phyloP scores from a whole-genome alignment of 805 yeast genomes.

The Ogataea allantospora region DNA sequence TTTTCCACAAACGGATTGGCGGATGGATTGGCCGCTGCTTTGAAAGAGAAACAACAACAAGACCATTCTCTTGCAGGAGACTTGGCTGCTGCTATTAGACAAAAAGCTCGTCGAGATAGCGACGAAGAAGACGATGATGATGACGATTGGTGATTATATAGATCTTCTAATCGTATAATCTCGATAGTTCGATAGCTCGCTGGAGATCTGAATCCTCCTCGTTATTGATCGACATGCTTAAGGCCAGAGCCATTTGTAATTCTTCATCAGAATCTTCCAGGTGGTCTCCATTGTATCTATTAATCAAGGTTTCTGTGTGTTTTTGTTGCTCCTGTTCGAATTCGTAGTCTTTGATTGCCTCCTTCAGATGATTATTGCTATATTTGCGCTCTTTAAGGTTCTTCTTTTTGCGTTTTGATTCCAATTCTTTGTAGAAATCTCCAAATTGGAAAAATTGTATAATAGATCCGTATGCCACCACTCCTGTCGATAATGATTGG shows the following conservation, averaged over 20 bases:
- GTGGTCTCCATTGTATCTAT: conserved; percentile 47
- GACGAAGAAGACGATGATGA: conserved; percentile 70
- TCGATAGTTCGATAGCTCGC: conserved; percentile 24
- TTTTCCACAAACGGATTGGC: conserved; percentile 19
- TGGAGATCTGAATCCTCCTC: conserved; percentile 35
- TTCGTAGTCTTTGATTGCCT: conserved; percentile 33
- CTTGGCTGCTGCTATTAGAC: conserved; percentile 82
- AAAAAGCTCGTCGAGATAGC: conserved; percentile 67
- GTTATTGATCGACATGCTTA: conserved; percentile 33
- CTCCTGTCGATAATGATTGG: conserved; percentile 33
- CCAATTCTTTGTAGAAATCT: conserved; percentile 26
- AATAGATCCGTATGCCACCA: conserved; percentile 40
- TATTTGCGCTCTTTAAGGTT: conserved; percentile 29
- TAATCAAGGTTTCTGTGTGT: conserved; percentile 28
- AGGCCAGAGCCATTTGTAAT: conserved; percentile 41
- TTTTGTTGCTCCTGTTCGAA: conserved; percentile 27
- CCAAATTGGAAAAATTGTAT: conserved; percentile 51
- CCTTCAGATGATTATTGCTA: conserved; percentile 32
- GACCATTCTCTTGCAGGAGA: conserved; percentile 74
- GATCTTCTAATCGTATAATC: conserved; percentile 1
- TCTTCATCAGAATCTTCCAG: conserved; percentile 40
- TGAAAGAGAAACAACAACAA: conserved; percentile 59
- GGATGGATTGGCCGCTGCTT: conserved; percentile 65
- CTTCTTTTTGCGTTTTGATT: conserved; percentile 16
- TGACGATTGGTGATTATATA: conserved; percentile 41